These are phyloP conservation scores for Iris macrosiphon DNA, from an alignment of 106 monocot genomes.

Conservation along the genomic window DNA sequence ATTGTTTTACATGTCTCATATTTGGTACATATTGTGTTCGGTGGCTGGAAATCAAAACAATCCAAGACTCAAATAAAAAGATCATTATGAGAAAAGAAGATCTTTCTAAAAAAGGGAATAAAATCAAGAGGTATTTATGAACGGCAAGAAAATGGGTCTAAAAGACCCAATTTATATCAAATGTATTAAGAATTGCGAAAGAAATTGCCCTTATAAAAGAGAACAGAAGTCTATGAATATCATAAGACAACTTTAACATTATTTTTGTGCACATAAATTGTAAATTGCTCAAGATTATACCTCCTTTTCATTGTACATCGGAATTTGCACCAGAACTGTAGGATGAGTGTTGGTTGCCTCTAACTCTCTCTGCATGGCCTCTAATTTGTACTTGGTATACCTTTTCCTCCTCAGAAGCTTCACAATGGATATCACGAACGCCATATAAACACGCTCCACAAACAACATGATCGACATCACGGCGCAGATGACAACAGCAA, in stretches of 20 bases:
- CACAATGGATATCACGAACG: constrained; percentile 36
- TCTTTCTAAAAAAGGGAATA: no score
- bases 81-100: no score
- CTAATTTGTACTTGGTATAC: constrained; percentile 39
- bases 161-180: no score
- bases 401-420: constrained; percentile 35
- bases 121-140: no score
- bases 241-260: background rate
- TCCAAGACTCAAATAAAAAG: no score
- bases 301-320: constrained; percentile 71
- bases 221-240: background rate
- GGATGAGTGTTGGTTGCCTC: constrained; percentile 26
- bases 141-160: no score
- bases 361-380: constrained; percentile 24
- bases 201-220: no score
- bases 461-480: constrained; percentile 58
- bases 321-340: constrained; percentile 50
- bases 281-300: background rate
- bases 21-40: no score
- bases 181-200: no score
- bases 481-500: constrained; percentile 33
- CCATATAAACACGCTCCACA: constrained; percentile 53
- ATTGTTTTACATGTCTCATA: no score
- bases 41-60: no score
- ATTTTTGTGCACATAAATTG: background rate